phyloP scores from a whole-genome alignment of 352 stramenopile species.

The Pythium coloratum region DNA sequence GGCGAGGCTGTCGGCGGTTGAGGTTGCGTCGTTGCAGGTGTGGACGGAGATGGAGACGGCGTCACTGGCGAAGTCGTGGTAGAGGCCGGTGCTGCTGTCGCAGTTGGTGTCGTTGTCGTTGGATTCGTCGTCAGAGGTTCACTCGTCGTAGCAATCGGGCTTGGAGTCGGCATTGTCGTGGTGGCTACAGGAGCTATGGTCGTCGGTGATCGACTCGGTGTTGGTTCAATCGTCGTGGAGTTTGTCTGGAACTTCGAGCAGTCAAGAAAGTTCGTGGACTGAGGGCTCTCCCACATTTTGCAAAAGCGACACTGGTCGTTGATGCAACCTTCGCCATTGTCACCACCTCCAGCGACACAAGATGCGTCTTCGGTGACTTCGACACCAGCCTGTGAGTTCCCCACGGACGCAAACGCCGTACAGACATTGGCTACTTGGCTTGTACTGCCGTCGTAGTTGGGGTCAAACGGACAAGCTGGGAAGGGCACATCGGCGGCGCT shows the following conservation, averaged over 20 bases:
- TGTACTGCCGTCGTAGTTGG: constrained; percentile 1
- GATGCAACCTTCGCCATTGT: constrained; percentile 29
- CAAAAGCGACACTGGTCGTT: constrained; percentile 23
- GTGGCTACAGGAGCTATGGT: not conserved
- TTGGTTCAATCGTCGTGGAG: not conserved
- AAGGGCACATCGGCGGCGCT: constrained; percentile 32
- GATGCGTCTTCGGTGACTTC: constrained; percentile 19
- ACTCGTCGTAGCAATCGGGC: not conserved
- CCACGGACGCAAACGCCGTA: constrained; percentile 7
- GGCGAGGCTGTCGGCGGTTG: not conserved
- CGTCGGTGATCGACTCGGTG: not conserved
- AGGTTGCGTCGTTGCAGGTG: not conserved
- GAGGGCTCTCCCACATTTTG: constrained; percentile 18
- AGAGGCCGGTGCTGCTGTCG: not conserved
- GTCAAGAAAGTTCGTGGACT: constrained; percentile 11
- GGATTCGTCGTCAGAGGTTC: not conserved
- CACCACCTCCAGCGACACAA: constrained; percentile 16
- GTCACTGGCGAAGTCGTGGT: not conserved
- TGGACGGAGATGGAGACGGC: not conserved
- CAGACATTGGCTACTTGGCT: not conserved
- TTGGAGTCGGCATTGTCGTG: not conserved
- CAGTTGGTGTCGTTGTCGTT: not conserved
- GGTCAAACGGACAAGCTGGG: constrained; percentile 36
- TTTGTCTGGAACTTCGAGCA: constrained; percentile 7
- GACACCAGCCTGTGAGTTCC: constrained; percentile 11